Conservation (phyloP, 805 yeast species). For the Starmera pachycereana region DNA sequence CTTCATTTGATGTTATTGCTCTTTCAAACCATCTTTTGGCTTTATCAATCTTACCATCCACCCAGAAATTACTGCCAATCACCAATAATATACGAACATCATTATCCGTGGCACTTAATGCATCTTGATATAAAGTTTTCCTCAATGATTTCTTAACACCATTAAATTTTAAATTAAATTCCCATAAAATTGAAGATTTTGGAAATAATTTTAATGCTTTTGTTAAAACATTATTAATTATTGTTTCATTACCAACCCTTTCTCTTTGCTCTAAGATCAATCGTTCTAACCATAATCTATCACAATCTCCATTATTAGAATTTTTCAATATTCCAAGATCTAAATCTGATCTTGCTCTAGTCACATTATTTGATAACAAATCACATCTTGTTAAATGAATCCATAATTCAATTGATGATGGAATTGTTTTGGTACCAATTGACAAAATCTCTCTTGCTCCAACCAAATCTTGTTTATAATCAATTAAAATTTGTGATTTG, state of each 20-base stretch:
- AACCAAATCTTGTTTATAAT: slow-evolving; percentile 18
- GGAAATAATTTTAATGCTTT: slow-evolving; percentile 54
- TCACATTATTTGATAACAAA: slow-evolving; percentile 25
- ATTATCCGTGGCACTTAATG: slow-evolving; percentile 56
- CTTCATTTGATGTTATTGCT: slow-evolving; percentile 43
- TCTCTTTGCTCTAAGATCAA: slow-evolving; percentile 40
- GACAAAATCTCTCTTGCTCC: slow-evolving; percentile 38
- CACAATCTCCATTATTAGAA: slow-evolving; percentile 26
- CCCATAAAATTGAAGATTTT: slow-evolving; percentile 53
- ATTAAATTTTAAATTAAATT: slow-evolving; percentile 36
- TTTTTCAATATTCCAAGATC: slow-evolving; percentile 54
- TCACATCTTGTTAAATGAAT: slow-evolving; percentile 37
- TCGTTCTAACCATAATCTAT: slow-evolving; percentile 47
- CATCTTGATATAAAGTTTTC: slow-evolving; percentile 55
- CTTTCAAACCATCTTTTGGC: slow-evolving; percentile 69
- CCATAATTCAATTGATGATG: slow-evolving; percentile 43
- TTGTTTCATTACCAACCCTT: slow-evolving; percentile 28
- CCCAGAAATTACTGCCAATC: slow-evolving; percentile 62
- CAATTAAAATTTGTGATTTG: slow-evolving; percentile 43
- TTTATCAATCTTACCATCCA: slow-evolving; percentile 49
- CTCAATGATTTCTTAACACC: slow-evolving; percentile 38
- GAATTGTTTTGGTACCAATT: slow-evolving; percentile 39
- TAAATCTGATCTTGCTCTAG: slow-evolving; percentile 60
- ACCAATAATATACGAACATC: slow-evolving; percentile 45
- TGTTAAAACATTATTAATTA: slow-evolving; percentile 35